Base-by-base conservation (phyloP, 2,329 filamentous ascomycete genomes). In the Chrysosphaeria jannelii region DNA sequence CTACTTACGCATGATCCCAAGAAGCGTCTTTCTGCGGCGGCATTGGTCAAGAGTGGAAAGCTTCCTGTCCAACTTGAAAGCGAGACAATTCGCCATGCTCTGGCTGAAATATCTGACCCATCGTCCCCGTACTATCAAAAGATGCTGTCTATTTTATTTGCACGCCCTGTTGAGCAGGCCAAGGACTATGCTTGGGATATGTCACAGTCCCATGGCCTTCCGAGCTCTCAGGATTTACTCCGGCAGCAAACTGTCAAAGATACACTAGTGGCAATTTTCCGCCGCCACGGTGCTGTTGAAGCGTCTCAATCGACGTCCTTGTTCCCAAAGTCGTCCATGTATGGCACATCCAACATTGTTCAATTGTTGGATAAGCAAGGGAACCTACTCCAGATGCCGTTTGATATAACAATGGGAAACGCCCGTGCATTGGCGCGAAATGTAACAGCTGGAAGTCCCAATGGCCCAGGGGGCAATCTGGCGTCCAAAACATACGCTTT, bases 1-100 rank as follows among this genome's bases (percentile, higher is more conserved):
- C 50, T 97, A 2, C 55, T 93, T 19, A 76, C 61, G 22, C 78
- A 90, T 35, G 68, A 67, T 26, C 75, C 79, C 1, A 71, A 65
- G 30, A 65, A 79, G 33, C 61, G 85, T 3, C 85, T 81, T 1
- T 75, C 69, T 11, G 79, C 74, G 28, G 51, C 58, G 1, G 78
- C 90, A 29, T 57, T 97, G 8, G 50, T 93, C 3, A 67, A 74
- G 30, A 79, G 72, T 35, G 75, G 75, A 11, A 78, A 78, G 36
- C 54, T 97, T 5, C 85, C 85, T 0, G 58, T 90, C 6, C 75
- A 85, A 37, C 75, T 90, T 45, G 79, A 91, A 41, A 79, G 81
- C 36, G 81, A 91, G 41, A 76, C 72, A 2, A 78, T 90, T 29
- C 62, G 74, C 29, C 64, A 76, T 30, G 74, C 75, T 3, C 56